Evolutionary conservation across 495 filamentous ascomycete species (phyloP).

Genomic region (Lasiosphaeria hispida): DNA sequence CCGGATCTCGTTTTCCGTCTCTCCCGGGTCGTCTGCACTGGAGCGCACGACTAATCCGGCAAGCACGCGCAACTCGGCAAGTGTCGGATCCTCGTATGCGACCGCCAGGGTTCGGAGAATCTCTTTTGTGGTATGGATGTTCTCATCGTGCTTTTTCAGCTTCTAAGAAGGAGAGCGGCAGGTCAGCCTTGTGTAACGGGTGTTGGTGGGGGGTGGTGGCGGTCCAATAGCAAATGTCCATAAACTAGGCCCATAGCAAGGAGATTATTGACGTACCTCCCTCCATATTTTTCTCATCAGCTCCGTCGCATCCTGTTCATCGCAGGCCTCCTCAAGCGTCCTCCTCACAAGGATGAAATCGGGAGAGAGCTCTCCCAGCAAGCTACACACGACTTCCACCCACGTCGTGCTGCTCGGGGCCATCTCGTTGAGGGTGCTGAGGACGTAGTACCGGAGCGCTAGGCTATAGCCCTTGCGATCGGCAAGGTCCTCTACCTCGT

Average conservation of each 20-base stretch:
- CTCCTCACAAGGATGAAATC: slow-evolving; percentile 6
- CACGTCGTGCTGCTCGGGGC: slow-evolving; percentile 14
- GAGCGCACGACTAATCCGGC: slow-evolving; percentile 10
- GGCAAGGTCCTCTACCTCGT: slow-evolving; percentile 10
- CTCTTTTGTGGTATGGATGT: slow-evolving; percentile 12
- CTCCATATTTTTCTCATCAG: slow-evolving; percentile 12
- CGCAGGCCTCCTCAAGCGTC: slow-evolving; percentile 6
- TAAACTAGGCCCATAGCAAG: too few relatives aligned
- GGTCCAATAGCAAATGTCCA: too few relatives aligned
- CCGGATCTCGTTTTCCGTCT: slow-evolving; percentile 4
- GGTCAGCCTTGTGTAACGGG: too few relatives aligned
- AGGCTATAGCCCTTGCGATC: background rate
- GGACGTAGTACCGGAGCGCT: slow-evolving; percentile 15
- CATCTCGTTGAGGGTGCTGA: slow-evolving; percentile 12
- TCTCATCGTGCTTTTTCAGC: slow-evolving; percentile 1
- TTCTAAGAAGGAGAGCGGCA: too few relatives aligned
- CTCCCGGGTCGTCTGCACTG: slow-evolving; percentile 1
- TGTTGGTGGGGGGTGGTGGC: too few relatives aligned
- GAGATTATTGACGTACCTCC: background rate
- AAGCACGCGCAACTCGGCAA: slow-evolving; percentile 8
- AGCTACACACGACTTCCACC: slow-evolving; percentile 15
- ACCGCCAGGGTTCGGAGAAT: slow-evolving; percentile 15
- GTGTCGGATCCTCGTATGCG: slow-evolving; percentile 12
- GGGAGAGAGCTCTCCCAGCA: slow-evolving; percentile 8
- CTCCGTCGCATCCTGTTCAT: slow-evolving; percentile 3